These are phyloP conservation scores for Elaeis oleifera DNA, from an alignment of 202 grass and related monocot genomes.

Conservation along the genomic window DNA sequence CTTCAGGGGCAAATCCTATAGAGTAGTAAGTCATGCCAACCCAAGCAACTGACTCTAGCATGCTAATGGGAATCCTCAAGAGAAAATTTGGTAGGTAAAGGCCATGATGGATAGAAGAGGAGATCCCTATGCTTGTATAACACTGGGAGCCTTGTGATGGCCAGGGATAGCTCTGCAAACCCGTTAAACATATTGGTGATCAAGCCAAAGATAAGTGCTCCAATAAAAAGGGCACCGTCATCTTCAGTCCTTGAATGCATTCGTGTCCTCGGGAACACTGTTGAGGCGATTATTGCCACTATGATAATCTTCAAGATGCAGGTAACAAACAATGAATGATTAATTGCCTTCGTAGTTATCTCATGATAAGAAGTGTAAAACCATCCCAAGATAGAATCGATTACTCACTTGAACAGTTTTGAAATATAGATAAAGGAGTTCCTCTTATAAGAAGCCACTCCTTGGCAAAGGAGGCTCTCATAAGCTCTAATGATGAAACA, in stretches of 20 bases:
- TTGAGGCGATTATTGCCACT: conserved; percentile 37
- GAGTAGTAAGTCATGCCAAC: conserved; percentile 44
- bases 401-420: conserved; percentile 46
- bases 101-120: conserved; percentile 52
- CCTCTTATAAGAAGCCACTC: conserved; percentile 70
- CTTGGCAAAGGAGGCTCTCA: conserved; percentile 47
- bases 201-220: conserved; percentile 46
- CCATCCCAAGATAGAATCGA: too few species aligned
- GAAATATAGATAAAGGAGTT: conserved; percentile 63
- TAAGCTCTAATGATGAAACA: conserved; percentile 42
- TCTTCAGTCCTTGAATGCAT: conserved; percentile 38
- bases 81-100: conserved; percentile 42
- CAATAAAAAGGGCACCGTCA: conserved; percentile 48
- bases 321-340: too few species aligned
- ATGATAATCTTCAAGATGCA: conserved; percentile 29
- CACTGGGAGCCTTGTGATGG: conserved; percentile 41
- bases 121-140: conserved; percentile 65
- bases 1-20: conserved; percentile 64
- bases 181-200: conserved; percentile 47
- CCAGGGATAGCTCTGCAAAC: conserved; percentile 41
- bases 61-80: conserved; percentile 37
- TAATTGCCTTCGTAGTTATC: too few species aligned
- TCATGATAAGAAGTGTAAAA: too few species aligned
- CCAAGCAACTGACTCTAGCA: conserved; percentile 45
- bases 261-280: conserved; percentile 44